These are phyloP conservation scores for Coemansia erecta DNA, from an alignment of 192 early-diverging fungal species.

Conservation along the genomic window DNA sequence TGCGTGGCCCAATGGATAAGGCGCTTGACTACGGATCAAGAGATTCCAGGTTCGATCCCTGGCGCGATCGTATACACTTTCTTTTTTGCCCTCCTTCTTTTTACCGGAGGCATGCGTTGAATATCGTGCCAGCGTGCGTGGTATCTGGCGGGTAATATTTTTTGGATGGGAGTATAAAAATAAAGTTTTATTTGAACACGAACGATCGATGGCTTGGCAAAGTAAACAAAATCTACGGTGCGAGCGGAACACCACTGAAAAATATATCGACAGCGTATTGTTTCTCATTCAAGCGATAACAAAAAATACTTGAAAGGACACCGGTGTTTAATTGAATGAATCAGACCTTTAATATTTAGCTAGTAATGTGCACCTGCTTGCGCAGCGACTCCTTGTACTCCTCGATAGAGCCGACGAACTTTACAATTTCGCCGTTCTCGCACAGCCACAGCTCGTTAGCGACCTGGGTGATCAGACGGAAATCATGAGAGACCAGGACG, in stretches of 20 bases:
- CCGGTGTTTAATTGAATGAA: too few relatives aligned
- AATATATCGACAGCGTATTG: too few relatives aligned
- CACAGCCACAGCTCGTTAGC: conserved; percentile 94
- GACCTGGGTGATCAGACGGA: conserved; percentile 94
- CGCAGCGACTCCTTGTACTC: conserved; percentile 89
- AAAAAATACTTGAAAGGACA: too few relatives aligned
- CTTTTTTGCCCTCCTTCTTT: not conserved
- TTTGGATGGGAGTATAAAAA: too few relatives aligned
- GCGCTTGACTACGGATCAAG: too few relatives aligned
- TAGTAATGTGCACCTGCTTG: conserved; percentile 64
- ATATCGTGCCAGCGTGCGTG: too few relatives aligned
- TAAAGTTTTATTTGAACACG: too few relatives aligned
- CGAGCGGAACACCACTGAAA: too few relatives aligned
- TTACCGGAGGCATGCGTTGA: not conserved
- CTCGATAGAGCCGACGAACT: conserved; percentile 79
- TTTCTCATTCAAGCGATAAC: too few relatives aligned
- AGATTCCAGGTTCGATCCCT: not conserved
- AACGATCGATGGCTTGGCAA: too few relatives aligned
- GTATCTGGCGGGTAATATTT: too few relatives aligned
- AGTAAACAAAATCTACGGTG: not conserved
- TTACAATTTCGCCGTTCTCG: conserved; percentile 72
- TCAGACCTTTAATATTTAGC: not conserved
- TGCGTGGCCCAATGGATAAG: too few relatives aligned
- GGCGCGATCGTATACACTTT: conserved; percentile 1
- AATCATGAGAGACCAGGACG: conserved; percentile 98